Percentiles rank a stretch among this genome's conserved stretches.
phyloP scores from a whole-genome alignment of 129 eudicot genomes.

The Calendula officinalis region DNA sequence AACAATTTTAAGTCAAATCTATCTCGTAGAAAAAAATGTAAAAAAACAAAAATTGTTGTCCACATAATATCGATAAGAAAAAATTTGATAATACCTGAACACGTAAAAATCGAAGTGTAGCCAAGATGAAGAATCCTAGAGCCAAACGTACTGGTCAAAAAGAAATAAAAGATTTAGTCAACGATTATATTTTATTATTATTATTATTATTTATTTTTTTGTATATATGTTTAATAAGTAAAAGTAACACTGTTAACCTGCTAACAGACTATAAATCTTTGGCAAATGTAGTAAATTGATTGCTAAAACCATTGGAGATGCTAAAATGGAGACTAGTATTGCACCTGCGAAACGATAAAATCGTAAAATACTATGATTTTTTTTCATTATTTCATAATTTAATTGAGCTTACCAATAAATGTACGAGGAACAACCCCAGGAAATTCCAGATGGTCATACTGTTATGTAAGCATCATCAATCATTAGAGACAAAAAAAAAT shows the following conservation, averaged over 20 bases:
- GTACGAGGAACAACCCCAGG: conserved; percentile 99
- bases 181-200: background rate
- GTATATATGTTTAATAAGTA: conserved; percentile 1
- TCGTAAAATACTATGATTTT: too few species aligned
- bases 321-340: conserved; percentile 57
- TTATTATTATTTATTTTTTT: background rate
- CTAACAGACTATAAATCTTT: conserved; percentile 70
- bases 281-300: conserved; percentile 70
- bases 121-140: conserved; percentile 72
- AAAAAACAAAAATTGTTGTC: background rate
- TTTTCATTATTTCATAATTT: too few species aligned
- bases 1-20: conserved; percentile 7
- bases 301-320: conserved; percentile 61
- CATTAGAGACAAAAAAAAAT: background rate
- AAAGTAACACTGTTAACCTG: conserved; percentile 45
- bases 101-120: conserved; percentile 76
- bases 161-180: conserved; percentile 11
- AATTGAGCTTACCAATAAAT: conserved; percentile 56
- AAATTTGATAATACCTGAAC: conserved; percentile 53
- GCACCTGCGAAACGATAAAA: conserved; percentile 46
- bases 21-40: background rate
- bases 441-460: conserved; percentile 97
- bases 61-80: background rate
- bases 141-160: conserved; percentile 72
- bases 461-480: conserved; percentile 21